Percentiles rank a stretch among this genome's conserved stretches.
phyloP scores from a whole-genome alignment of 208 protist genomes.

The Trypanosoma melophagium region DNA sequence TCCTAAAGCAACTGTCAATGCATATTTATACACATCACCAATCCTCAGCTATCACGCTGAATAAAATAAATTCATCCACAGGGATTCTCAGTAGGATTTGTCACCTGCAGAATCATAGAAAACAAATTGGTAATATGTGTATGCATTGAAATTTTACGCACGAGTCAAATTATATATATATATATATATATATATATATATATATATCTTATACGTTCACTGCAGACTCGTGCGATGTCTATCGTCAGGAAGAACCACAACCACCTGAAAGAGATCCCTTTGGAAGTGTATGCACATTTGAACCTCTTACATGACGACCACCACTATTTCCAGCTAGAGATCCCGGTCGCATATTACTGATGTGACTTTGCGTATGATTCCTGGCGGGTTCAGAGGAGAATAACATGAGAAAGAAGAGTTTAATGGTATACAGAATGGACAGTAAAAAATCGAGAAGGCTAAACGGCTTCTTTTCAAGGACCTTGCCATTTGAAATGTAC shows the following conservation, averaged over 20 bases:
- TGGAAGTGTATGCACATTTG: constrained; percentile 58
- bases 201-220: neutral
- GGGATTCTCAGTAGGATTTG: constrained; percentile 36
- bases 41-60: neutral
- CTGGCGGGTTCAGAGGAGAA: constrained; percentile 50
- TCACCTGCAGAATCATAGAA: constrained; percentile 43
- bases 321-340: constrained; percentile 27
- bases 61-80: constrained; percentile 56
- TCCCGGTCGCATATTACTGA: constrained; percentile 11
- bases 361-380: constrained; percentile 43
- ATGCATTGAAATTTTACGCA: too few relatives aligned
- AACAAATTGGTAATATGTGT: constrained; percentile 10
- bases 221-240: constrained; percentile 7
- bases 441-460: constrained; percentile 49
- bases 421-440: constrained; percentile 36
- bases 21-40: neutral
- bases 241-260: constrained; percentile 36
- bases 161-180: neutral
- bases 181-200: neutral
- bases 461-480: constrained; percentile 80
- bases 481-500: constrained; percentile 71
- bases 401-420: constrained; percentile 69
- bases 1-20: neutral
- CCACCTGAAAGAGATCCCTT: constrained; percentile 35
- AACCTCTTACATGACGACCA: constrained; percentile 26